These are phyloP conservation scores for Phialocephala subalpina DNA, from an alignment of 2,329 filamentous ascomycete genomes.

Conservation along the genomic window DNA sequence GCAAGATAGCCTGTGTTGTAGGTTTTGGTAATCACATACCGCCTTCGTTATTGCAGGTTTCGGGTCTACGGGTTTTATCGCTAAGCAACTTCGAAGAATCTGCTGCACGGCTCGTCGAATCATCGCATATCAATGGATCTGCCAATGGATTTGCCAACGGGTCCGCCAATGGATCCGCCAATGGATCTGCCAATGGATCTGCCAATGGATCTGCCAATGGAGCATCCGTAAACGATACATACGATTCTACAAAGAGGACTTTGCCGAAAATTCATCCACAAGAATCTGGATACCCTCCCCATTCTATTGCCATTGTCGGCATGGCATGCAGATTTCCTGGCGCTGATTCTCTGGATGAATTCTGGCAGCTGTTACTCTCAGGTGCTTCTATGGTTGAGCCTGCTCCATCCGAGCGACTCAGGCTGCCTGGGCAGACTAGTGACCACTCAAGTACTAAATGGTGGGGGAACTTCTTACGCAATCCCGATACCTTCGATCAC, in stretches of 20 bases:
- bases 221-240: no score
- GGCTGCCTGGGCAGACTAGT: not conserved
- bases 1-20: not conserved
- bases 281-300: not conserved
- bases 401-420: slow-evolving; percentile 8
- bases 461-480: slow-evolving; percentile 41
- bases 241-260: not conserved
- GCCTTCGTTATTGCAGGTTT: slow-evolving; percentile 3
- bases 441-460: slow-evolving; percentile 12
- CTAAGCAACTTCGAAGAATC: not conserved
- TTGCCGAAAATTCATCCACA: not conserved
- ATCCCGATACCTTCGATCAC: slow-evolving; percentile 47
- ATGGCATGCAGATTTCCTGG: slow-evolving; percentile 49
- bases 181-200: no score
- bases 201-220: no score
- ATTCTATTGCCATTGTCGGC: slow-evolving; percentile 46
- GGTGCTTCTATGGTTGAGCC: slow-evolving; percentile 21
- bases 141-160: no score
- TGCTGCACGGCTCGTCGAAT: no score
- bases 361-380: slow-evolving; percentile 55
- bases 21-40: slow-evolving; percentile 13
- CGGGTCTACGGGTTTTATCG: slow-evolving; percentile 4
- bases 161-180: no score
- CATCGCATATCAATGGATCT: no score
- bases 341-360: slow-evolving; percentile 50